Conservation (phyloP, 768 basidiomycete genomes). For the Exsudoporus frostii region DNA sequence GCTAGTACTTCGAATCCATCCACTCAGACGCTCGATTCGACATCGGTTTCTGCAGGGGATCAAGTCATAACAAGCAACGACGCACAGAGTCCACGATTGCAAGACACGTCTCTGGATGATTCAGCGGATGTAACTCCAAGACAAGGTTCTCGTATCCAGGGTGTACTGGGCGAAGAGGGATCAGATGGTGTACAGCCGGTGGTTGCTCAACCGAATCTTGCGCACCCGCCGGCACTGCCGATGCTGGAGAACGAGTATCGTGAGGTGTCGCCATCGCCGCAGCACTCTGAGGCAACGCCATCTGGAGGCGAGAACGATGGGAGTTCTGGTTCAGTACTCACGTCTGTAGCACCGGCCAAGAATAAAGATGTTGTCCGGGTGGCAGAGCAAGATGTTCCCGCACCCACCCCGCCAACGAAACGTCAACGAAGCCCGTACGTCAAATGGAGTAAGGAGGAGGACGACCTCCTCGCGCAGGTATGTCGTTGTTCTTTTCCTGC, state of each 20-base stretch:
- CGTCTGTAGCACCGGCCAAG: background rate
- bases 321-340: background rate
- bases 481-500: background rate
- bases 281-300: conserved; percentile 7
- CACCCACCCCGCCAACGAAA: conserved; percentile 24
- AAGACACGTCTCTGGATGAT: conserved; percentile 2
- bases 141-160: conserved; percentile 8
- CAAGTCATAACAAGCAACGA: background rate
- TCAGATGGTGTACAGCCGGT: background rate
- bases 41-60: background rate
- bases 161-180: background rate
- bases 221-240: background rate
- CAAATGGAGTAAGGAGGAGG: conserved; percentile 44
- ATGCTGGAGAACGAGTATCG: background rate
- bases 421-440: conserved; percentile 39
- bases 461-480: conserved; percentile 39
- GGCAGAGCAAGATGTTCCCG: conserved; percentile 26
- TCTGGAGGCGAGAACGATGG: conserved; percentile 2
- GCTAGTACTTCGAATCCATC: background rate
- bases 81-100: background rate
- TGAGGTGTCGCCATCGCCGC: conserved; percentile 6
- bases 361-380: conserved; percentile 26
- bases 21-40: conserved; percentile 9
- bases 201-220: background rate
- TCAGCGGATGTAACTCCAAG: conserved; percentile 16